Conservation (phyloP, 495 filamentous ascomycete species). For the Daldinia decipiens region DNA sequence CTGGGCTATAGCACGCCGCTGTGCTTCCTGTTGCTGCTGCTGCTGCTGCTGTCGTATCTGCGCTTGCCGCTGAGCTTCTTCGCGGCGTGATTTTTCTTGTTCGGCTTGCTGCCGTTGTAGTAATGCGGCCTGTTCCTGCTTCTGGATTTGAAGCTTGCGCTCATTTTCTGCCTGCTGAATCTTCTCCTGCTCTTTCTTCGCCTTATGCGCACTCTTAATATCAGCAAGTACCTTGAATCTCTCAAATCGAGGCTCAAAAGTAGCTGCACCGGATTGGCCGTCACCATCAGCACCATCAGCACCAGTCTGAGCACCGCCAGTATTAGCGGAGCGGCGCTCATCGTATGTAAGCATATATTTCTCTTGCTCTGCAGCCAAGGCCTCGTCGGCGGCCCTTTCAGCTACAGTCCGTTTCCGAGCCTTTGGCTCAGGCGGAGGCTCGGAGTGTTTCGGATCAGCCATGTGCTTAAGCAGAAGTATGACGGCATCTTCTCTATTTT, state of each 20-base stretch:
- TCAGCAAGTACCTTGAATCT: conserved; percentile 88
- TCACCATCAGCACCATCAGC: conserved; percentile 75
- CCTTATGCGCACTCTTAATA: conserved; percentile 80
- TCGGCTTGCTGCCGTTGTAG: conserved; percentile 48
- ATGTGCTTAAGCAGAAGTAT: conserved; percentile 70
- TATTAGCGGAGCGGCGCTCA: conserved; percentile 74
- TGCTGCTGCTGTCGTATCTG: conserved; percentile 44
- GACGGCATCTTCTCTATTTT: conserved; percentile 72
- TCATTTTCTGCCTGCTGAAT: conserved; percentile 70
- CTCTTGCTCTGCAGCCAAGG: conserved; percentile 86
- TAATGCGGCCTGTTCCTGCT: conserved; percentile 49
- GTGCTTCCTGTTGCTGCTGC: conserved; percentile 50
- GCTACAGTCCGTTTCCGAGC: conserved; percentile 91
- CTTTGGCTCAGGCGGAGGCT: conserved; percentile 83
- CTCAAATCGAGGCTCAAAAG: conserved; percentile 88
- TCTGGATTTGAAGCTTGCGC: conserved; percentile 66
- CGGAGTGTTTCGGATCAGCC: conserved; percentile 77
- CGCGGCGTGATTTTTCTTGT: conserved; percentile 52
- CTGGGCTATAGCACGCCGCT: conserved; percentile 45
- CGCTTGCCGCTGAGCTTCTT: conserved; percentile 48
- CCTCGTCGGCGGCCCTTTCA: conserved; percentile 93
- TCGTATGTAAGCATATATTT: conserved; percentile 94
- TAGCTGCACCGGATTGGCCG: conserved; percentile 71
- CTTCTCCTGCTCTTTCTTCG: conserved; percentile 72
- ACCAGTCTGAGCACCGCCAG: conserved; percentile 64